Percentiles rank a stretch among this genome's conserved stretches.
Evolutionary conservation across 352 stramenopile genomes (phyloP).

Genomic region (Phytophthora sansomeana): DNA sequence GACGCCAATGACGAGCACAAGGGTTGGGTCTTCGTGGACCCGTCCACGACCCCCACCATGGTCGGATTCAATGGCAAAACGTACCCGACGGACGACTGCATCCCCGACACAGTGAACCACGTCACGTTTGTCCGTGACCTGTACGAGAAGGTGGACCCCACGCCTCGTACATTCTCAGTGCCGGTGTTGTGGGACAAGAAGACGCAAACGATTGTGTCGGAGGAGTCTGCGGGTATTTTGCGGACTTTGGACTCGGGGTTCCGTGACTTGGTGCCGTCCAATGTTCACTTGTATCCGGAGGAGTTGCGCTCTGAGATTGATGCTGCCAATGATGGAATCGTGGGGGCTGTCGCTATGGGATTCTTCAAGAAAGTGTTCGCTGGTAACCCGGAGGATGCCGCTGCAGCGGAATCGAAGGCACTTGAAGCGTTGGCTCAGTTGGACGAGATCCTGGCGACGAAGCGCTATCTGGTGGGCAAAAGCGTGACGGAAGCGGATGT

Average conservation of each 20-base stretch:
- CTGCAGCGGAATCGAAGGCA: constrained; percentile 5
- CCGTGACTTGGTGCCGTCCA: too few species aligned
- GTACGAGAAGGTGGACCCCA: constrained; percentile 44
- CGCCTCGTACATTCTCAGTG: constrained; percentile 45
- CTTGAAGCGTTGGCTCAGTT: constrained; percentile 34
- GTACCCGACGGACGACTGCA: constrained; percentile 29
- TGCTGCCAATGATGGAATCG: constrained; percentile 70
- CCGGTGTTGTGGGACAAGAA: constrained; percentile 82
- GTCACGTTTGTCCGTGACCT: constrained; percentile 42
- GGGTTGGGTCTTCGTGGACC: constrained; percentile 50
- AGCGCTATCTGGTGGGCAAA: constrained; percentile 31
- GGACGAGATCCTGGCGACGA: constrained; percentile 22
- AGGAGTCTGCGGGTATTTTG: constrained; percentile 83
- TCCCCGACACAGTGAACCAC: constrained; percentile 40
- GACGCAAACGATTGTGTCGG: constrained; percentile 77
- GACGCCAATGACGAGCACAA: constrained; percentile 45
- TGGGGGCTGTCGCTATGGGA: constrained; percentile 53
- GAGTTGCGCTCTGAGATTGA: constrained; percentile 63
- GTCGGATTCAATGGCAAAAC: constrained; percentile 16
- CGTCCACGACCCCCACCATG: background rate
- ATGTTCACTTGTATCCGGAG: too few species aligned
- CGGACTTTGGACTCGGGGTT: too few species aligned
- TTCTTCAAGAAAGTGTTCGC: constrained; percentile 69
- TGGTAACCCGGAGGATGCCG: constrained; percentile 42
- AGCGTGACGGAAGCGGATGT: constrained; percentile 47